Base-by-base conservation (phyloP, 495 filamentous ascomycete genomes). In the Neurospora tetrasperma region DNA sequence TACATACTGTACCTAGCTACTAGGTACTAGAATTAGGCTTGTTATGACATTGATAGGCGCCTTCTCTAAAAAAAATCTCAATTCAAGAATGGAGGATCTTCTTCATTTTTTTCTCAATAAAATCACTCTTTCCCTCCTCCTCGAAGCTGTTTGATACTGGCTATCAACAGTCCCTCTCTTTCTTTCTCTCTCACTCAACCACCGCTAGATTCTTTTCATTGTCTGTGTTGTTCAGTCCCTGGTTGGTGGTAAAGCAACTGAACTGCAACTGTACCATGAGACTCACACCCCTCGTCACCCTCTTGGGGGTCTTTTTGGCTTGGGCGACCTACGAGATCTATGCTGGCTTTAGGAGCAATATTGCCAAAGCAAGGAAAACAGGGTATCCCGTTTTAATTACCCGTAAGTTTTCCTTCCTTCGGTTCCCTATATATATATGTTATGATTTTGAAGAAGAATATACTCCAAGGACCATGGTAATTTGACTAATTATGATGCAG, bases 281-380 rank as follows among this genome's bases (percentile, higher is more conserved):
- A 4, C 27, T 62, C 54, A 66, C 16, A 14, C 54, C 78, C 2
- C 44, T 75, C 31, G 46, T 4, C 35, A 38, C 73, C 43, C 73
- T 75, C 71, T 11, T 74, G 5, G 78, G 73, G 44, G 71, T 72
- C 9, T 66, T 69, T 27, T 39, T 73, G 6, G 71, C 54, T 0
- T 74, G 71, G 31, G 40, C 66, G 10, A 38, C 75, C 38, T 80
- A 78, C 73, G 76, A 69, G 43, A 70, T 74, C 54, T 46, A 79
- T 54, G 74, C 76, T 1, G 82, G 78, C 35, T 77, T 85, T 59
- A 76, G 73, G 14, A 75, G 69, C 10, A 85, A 86, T 62, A 84
- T 86, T 41, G 77, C 78, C 2, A 78, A 78, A 6, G 86, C 86
- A n/a, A 83, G 84, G 74, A 77, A 77, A 46, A 81, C 81, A 14